Evolutionary conservation across 1,139 yeast species (phyloP).

Genomic region (Debaryomyces coudertii): DNA sequence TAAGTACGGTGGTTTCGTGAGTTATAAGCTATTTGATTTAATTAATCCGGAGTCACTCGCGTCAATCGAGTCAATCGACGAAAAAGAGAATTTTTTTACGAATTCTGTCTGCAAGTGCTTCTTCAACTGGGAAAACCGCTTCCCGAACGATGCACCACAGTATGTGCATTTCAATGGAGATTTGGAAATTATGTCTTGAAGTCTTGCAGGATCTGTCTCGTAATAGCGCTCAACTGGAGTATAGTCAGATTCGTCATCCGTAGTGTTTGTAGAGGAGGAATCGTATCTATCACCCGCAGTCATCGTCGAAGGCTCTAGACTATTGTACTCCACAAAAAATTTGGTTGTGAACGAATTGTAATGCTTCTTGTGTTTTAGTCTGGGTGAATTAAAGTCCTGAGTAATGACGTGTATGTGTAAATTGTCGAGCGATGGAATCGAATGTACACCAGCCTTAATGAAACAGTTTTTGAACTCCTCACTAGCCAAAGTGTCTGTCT

Average conservation of each 20-base stretch:
- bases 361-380: constrained; percentile 65
- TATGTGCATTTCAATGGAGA: constrained; percentile 51
- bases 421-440: constrained; percentile 69
- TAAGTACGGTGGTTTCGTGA: too few species aligned
- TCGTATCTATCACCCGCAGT: background rate
- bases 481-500: constrained; percentile 15
- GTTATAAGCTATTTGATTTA: background rate
- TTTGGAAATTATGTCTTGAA: constrained; percentile 28
- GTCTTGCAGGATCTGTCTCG: constrained; percentile 16
- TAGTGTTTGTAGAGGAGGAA: constrained; percentile 10
- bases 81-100: constrained; percentile 18
- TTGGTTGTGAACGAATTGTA: constrained; percentile 69
- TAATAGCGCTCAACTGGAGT: constrained; percentile 20
- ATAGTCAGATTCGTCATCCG: constrained; percentile 13
- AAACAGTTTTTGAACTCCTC: constrained; percentile 33
- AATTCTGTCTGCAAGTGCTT: constrained; percentile 53
- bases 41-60: background rate
- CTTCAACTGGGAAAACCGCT: constrained; percentile 51
- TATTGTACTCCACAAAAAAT: constrained; percentile 62
- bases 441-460: constrained; percentile 68
- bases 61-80: background rate
- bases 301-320: constrained; percentile 17
- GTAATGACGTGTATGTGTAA: constrained; percentile 76
- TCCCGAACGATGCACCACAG: constrained; percentile 51
- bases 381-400: constrained; percentile 57